These are phyloP conservation scores for Beta corolliflora DNA, from an alignment of 179 eudicot species.

Conservation along the genomic window DNA sequence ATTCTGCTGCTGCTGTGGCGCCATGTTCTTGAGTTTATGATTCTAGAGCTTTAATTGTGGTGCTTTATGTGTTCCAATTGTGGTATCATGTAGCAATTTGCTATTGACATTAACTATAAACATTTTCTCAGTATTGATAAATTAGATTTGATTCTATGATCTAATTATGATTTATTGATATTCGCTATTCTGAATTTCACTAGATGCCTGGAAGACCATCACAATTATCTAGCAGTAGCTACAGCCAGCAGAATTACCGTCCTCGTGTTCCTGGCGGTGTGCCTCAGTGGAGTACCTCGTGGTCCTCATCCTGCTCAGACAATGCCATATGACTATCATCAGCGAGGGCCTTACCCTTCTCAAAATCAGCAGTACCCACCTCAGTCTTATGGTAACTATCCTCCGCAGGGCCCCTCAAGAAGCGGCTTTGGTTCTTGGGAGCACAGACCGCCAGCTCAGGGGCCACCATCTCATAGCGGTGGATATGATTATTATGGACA, in stretches of 20 bases:
- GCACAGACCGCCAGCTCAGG: conserved; percentile 73
- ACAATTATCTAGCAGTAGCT: conserved; percentile 47
- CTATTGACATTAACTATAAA: neutral
- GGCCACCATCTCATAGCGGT: conserved; percentile 55
- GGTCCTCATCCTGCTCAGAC: conserved; percentile 58
- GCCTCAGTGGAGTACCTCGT: conserved; percentile 68
- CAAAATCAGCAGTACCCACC: conserved; percentile 66
- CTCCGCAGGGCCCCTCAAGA: conserved; percentile 64
- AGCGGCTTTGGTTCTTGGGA: conserved; percentile 76
- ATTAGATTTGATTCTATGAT: neutral
- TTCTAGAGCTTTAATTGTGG: neutral
- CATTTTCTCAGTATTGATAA: neutral
- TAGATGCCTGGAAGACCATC: conserved; percentile 63
- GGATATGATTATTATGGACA: conserved; percentile 61
- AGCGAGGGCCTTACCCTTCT: conserved; percentile 65
- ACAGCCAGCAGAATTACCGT: conserved; percentile 66
- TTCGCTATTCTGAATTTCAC: conserved; percentile 20
- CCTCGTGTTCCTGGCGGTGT: conserved; percentile 67
- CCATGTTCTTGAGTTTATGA: neutral
- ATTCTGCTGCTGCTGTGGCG: neutral
- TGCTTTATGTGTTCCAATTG: neutral
- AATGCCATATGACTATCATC: conserved; percentile 62
- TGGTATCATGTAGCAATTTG: neutral
- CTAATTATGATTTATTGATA: neutral
- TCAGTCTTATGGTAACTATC: conserved; percentile 62